These are phyloP conservation scores for Zizania latifolia DNA, from an alignment of 176 grass and related monocot species.

Conservation along the genomic window DNA sequence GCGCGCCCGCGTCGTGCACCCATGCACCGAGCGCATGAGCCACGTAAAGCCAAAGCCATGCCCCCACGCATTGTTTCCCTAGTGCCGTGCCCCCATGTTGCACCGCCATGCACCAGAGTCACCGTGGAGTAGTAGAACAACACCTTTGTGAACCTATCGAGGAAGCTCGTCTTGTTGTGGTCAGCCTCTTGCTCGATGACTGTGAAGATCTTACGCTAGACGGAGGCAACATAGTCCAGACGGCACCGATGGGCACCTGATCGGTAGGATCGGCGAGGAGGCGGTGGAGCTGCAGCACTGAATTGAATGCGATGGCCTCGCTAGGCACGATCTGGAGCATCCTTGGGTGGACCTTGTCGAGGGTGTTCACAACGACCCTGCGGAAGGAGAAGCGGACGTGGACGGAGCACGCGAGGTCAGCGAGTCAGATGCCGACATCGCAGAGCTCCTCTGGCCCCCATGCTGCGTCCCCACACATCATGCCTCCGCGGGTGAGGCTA, in stretches of 20 bases:
- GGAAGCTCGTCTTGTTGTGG: conserved; percentile 74
- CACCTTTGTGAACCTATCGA: conserved; percentile 87
- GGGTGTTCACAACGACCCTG: conserved; percentile 61
- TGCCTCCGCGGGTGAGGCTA: no score
- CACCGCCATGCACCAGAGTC: no score
- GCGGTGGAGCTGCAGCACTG: conserved; percentile 86
- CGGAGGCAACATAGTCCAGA: conserved; percentile 40
- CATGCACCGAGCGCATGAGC: no score
- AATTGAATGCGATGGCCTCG: conserved; percentile 76
- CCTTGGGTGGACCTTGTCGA: conserved; percentile 70
- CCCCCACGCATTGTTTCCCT: no score
- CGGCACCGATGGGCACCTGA: conserved; percentile 46
- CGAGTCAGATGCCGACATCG: conserved; percentile 70
- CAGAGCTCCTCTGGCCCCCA: conserved; percentile 79
- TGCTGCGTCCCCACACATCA: no score
- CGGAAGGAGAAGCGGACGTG: conserved; percentile 76
- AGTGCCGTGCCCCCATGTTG: no score
- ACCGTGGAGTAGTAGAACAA: conserved; percentile 91
- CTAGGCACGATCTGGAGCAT: conserved; percentile 62
- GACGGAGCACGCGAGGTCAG: conserved; percentile 74
- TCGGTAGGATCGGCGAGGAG: conserved; percentile 39
- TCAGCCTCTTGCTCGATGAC: conserved; percentile 91
- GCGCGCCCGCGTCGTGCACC: no score
- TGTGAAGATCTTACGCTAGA: conserved; percentile 56
- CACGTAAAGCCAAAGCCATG: no score